Percentiles rank a stretch among this genome's conserved stretches.
phyloP scores from a whole-genome alignment of 495 filamentous ascomycete genomes.

The Gamarada debralockiae region DNA sequence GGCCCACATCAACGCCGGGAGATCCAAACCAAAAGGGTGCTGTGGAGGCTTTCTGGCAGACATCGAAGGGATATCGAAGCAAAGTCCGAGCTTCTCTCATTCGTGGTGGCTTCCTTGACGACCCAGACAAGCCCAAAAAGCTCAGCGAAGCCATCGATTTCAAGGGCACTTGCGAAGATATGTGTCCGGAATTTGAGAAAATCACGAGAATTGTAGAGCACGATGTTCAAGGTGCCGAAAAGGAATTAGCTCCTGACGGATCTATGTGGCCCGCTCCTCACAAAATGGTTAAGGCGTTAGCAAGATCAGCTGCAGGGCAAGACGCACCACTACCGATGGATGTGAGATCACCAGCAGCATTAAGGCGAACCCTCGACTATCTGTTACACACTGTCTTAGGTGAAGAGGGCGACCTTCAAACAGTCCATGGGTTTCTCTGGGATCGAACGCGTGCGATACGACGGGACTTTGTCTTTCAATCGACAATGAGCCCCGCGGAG shows the following conservation, averaged over 20 bases:
- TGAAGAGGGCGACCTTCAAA: conserved; percentile 57
- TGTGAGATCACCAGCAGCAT: conserved; percentile 72
- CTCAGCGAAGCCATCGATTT: conserved; percentile 83
- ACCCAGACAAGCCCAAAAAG: conserved; percentile 78
- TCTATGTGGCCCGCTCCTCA: conserved; percentile 30
- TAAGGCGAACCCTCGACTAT: conserved; percentile 77
- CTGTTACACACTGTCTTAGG: conserved; percentile 72
- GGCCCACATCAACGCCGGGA: conserved; percentile 31
- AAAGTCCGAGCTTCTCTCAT: conserved; percentile 68
- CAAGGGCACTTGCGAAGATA: conserved; percentile 83
- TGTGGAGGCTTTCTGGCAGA: conserved; percentile 41
- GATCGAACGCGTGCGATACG: conserved; percentile 88
- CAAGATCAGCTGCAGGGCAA: conserved; percentile 86
- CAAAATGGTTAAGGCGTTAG: conserved; percentile 75
- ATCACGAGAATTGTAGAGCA: conserved; percentile 69
- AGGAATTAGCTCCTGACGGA: conserved; percentile 32
- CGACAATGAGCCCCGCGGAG: conserved; percentile 53
- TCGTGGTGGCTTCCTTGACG: conserved; percentile 71
- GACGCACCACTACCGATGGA: conserved; percentile 91
- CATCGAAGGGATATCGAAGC: conserved; percentile 61
- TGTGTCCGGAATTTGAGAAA: conserved; percentile 91
- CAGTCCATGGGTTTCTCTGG: conserved; percentile 86
- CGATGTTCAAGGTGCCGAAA: conserved; percentile 53
- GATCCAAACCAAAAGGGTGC: conserved; percentile 37
- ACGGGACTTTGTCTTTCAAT: conserved; percentile 91